Evolutionary conservation across 1,139 yeast species (phyloP), one percentile per base, ranked within the genome.

Genomic region (Lodderomyces metapsilosis): DNA sequence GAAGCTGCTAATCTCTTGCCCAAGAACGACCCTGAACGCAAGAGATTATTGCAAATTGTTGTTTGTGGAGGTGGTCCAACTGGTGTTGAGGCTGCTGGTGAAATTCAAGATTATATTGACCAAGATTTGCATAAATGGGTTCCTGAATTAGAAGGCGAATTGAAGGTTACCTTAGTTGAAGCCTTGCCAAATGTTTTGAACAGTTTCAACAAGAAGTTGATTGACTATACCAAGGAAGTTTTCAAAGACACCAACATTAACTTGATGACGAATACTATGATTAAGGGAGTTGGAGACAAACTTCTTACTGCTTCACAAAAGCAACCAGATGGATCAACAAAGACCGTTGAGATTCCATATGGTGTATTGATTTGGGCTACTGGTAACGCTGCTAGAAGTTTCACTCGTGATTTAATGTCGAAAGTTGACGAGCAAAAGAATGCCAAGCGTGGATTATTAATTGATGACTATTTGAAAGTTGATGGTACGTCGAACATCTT

Each of bases 11-110:
- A 87, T 50, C 76, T 84, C 57, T 77, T 84, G 60, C 85, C 91
- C 39, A 71, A 75, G 51, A 84, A 78, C 46, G 88, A 84, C 54
- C 82, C 82, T 24, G 92, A 85, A 62, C 80, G 96, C 66, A 80
- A 83, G 70, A 77, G 94, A 62, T 74, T 88, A 54, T 75, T 88
- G 54, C 84, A 84, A 49, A 82, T 89, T 53, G 89, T 88, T 46
- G 92, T 88, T 47, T 94, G 91, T 51, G 96, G 96, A 54, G 96
- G 96, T 62, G 96, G 96, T 49, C 96, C 97, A 59, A 89, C 96
- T 41, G 97, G 97, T 68, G 96, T 89, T 48, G 97, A 89, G 65
- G 86, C 87, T 57, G 96, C 96, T 51, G 97, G 95, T 57, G 97
- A 91, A 67, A 70, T 91, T 55, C 95, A 87, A 66, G 98, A 91